These are phyloP conservation scores for Ophiostoma perfectum DNA, from an alignment of 2,329 filamentous ascomycete species.

Conservation along the genomic window DNA sequence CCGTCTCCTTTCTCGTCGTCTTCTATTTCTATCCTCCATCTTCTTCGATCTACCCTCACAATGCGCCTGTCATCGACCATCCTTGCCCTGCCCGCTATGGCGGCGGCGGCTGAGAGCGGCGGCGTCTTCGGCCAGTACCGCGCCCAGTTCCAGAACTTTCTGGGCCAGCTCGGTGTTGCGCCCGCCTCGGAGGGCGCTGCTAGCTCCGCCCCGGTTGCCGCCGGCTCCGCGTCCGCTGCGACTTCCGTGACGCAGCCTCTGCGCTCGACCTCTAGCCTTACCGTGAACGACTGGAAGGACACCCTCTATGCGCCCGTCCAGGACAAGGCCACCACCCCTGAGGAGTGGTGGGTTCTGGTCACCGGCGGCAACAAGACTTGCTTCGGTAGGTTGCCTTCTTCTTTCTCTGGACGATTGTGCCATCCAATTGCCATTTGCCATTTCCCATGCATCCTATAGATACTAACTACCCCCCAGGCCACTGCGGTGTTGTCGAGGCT, in stretches of 20 bases:
- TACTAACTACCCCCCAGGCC: conserved; percentile 40
- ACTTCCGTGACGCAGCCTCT: background rate
- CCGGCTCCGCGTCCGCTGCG: conserved; percentile 46
- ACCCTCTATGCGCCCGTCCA: conserved; percentile 59
- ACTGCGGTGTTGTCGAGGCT: conserved; percentile 58
- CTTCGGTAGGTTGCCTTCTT: conserved; percentile 37
- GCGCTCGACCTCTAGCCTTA: conserved; percentile 37
- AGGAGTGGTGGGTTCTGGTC: conserved; percentile 71
- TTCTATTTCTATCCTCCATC: background rate
- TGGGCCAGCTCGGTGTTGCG: conserved; percentile 50
- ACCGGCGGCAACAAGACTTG: conserved; percentile 76
- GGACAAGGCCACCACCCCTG: conserved; percentile 54
- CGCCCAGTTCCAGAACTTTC: conserved; percentile 58
- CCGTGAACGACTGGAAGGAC: conserved; percentile 65
- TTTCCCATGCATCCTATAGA: no score
- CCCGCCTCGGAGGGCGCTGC: conserved; percentile 44
- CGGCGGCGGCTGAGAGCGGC: conserved; percentile 36
- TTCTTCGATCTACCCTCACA: conserved; percentile 27
- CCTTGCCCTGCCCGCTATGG: conserved; percentile 53
- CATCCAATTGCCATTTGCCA: no score
- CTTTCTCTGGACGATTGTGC: conserved; percentile 24
- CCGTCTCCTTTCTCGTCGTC: background rate
- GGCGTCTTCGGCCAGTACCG: conserved; percentile 52
- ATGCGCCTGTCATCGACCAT: conserved; percentile 55
- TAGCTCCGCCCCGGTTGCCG: conserved; percentile 33